Evolutionary conservation across 2,329 filamentous ascomycete genomes (phyloP).

Genomic region (Fusarium decemcellulare): DNA sequence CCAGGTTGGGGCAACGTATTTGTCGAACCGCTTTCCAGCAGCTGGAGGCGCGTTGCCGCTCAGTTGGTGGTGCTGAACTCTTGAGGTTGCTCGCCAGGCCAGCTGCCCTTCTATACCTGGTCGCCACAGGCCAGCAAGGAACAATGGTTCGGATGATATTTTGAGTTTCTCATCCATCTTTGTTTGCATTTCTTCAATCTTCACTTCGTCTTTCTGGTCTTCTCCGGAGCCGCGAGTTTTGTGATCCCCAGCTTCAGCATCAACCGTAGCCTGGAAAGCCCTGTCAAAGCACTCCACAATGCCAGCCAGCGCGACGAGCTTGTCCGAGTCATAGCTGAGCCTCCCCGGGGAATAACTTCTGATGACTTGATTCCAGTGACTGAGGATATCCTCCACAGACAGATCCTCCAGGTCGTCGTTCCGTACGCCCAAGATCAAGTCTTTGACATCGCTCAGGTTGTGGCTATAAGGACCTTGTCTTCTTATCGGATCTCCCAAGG

Average conservation of each 20-base stretch:
- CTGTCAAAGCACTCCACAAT: conserved; percentile 4
- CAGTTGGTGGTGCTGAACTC: background rate
- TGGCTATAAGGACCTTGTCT: no score
- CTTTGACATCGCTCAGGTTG: conserved; percentile 1
- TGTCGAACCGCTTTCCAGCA: background rate
- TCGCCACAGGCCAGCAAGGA: conserved; percentile 25
- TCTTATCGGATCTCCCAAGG: background rate
- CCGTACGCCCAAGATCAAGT: background rate
- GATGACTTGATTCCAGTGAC: conserved; percentile 23
- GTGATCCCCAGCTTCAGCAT: background rate
- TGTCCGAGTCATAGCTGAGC: conserved; percentile 9
- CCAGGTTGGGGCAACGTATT: conserved; percentile 21
- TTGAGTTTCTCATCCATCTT: background rate
- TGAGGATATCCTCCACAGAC: background rate
- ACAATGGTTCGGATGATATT: background rate
- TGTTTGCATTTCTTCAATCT: background rate
- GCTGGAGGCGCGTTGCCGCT: background rate
- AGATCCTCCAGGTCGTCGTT: background rate
- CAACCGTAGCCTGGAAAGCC: background rate
- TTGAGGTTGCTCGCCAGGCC: conserved; percentile 26
- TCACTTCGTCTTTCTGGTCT: background rate
- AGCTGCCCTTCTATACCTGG: conserved; percentile 19
- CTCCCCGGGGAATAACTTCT: conserved; percentile 6
- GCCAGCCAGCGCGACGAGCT: conserved; percentile 17
- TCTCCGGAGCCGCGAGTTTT: background rate